phyloP scores from a whole-genome alignment of 768 basidiomycete species.

The Amanita jacksonii region DNA sequence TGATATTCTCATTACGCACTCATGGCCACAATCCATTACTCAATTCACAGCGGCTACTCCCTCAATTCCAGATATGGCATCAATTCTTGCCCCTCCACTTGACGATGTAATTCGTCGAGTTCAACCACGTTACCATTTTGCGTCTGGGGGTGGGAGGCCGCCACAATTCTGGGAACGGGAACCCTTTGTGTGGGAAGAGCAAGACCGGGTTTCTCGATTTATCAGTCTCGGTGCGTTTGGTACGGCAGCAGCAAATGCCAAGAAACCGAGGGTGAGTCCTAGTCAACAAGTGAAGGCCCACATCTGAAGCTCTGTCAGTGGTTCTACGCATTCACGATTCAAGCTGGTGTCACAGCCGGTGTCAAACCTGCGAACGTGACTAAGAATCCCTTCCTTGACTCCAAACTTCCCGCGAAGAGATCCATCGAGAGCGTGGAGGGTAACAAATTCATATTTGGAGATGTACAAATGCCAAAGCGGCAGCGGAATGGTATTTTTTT shows the following conservation, averaged over 20 bases:
- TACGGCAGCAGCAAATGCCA: slow-evolving; percentile 43
- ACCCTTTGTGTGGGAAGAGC: slow-evolving; percentile 79
- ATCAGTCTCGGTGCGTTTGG: slow-evolving; percentile 88
- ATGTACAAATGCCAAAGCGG: slow-evolving; percentile 52
- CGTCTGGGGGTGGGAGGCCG: slow-evolving; percentile 50
- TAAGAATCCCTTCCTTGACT: slow-evolving; percentile 56
- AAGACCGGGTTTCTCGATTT: slow-evolving; percentile 62
- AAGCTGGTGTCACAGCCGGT: slow-evolving; percentile 37
- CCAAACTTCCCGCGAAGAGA: slow-evolving; percentile 40
- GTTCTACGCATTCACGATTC: slow-evolving; percentile 94
- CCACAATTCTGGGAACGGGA: slow-evolving; percentile 93
- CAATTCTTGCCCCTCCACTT: slow-evolving; percentile 43
- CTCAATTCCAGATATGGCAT: slow-evolving; percentile 34
- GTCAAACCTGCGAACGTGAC: slow-evolving; percentile 53
- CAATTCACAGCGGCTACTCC: slow-evolving; percentile 47
- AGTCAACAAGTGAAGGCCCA: neutral
- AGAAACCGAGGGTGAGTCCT: slow-evolving; percentile 74
- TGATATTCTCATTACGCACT: slow-evolving; percentile 77
- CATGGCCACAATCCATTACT: slow-evolving; percentile 62
- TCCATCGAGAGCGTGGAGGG: slow-evolving; percentile 35
- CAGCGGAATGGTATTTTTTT: slow-evolving; percentile 34
- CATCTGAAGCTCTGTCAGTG: slow-evolving; percentile 43
- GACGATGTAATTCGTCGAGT: slow-evolving; percentile 55
- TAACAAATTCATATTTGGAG: slow-evolving; percentile 65
- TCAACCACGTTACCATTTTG: slow-evolving; percentile 86